Conservation (phyloP, 2,329 filamentous ascomycete genomes). For the Xylariaceae sp. region DNA sequence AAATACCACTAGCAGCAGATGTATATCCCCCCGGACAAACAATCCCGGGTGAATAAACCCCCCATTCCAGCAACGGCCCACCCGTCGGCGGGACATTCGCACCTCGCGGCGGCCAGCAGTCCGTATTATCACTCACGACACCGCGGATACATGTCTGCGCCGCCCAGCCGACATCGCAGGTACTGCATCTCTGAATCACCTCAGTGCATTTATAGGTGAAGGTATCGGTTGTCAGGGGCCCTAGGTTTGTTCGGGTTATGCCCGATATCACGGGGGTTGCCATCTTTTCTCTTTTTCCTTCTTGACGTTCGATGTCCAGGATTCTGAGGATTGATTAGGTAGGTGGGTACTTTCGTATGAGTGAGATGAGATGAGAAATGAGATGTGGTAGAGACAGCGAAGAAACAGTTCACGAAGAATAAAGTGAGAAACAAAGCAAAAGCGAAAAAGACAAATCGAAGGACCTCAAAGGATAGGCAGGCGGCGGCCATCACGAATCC, state of each 20-base stretch:
- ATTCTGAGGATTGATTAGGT: neutral
- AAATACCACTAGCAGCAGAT: conserved; percentile 1
- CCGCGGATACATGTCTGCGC: conserved; percentile 13
- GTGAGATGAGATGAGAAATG: too few species aligned
- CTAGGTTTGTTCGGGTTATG: conserved; percentile 30
- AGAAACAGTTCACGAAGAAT: too few species aligned
- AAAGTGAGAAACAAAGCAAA: too few species aligned
- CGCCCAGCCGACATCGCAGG: conserved; percentile 12
- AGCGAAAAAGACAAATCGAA: too few species aligned
- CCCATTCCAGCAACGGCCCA: conserved; percentile 11
- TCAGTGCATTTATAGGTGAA: conserved; percentile 17
- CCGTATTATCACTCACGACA: conserved; percentile 9
- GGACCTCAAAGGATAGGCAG: too few species aligned
- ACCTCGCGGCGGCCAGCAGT: conserved; percentile 17
- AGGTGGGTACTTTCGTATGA: too few species aligned
- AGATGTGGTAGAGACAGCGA: too few species aligned
- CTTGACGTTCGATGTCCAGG: neutral
- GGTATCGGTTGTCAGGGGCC: conserved; percentile 32
- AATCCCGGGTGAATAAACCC: conserved; percentile 18
- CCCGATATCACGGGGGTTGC: conserved; percentile 4
- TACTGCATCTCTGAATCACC: conserved; percentile 5
- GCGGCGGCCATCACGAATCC: too few species aligned
- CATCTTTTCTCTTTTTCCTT: neutral
- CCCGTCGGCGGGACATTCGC: conserved; percentile 6
- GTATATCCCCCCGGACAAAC: conserved; percentile 18